These are phyloP conservation scores for Achlya hypogyna DNA, from an alignment of 352 stramenopile species.

Conservation along the genomic window DNA sequence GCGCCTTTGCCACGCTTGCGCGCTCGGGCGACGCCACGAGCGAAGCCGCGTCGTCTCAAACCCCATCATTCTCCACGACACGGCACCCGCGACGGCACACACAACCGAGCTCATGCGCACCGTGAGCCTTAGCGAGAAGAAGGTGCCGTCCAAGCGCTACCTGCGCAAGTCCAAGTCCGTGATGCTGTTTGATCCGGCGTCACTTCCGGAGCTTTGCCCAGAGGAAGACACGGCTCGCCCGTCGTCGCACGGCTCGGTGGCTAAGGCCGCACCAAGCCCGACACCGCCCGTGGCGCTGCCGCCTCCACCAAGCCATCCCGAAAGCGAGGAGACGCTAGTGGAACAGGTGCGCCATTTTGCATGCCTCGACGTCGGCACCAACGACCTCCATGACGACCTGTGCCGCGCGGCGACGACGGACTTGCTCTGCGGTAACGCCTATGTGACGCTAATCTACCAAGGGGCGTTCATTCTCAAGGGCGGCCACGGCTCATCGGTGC, in stretches of 20 bases:
- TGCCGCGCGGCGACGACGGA: neutral
- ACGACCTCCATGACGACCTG: neutral
- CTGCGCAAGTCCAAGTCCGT: neutral
- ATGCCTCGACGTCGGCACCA: conserved; percentile 8
- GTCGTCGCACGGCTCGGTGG: neutral
- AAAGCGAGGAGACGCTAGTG: neutral
- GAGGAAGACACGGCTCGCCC: neutral
- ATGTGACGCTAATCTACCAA: conserved; percentile 17
- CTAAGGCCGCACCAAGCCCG: too few species aligned
- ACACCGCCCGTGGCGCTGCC: neutral
- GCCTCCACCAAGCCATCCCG: neutral
- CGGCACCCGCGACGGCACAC: neutral
- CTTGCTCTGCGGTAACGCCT: neutral
- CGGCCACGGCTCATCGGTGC: neutral
- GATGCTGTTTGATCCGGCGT: neutral
- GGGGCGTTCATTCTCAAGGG: conserved; percentile 1
- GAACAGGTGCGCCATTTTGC: conserved; percentile 7
- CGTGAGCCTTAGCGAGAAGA: too few species aligned
- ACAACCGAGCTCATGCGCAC: too few species aligned
- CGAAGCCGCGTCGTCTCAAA: neutral
- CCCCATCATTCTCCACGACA: conserved; percentile 6
- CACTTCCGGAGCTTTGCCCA: neutral
- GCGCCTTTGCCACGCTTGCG: neutral
- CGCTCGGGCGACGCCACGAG: neutral
- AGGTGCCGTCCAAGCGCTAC: too few species aligned